A percentile compares a stretch with the other conserved stretches of the same genome.
These are phyloP conservation scores for Brasilioporus rufonigricans DNA, from an alignment of 768 basidiomycete genomes.

Conservation along the genomic window DNA sequence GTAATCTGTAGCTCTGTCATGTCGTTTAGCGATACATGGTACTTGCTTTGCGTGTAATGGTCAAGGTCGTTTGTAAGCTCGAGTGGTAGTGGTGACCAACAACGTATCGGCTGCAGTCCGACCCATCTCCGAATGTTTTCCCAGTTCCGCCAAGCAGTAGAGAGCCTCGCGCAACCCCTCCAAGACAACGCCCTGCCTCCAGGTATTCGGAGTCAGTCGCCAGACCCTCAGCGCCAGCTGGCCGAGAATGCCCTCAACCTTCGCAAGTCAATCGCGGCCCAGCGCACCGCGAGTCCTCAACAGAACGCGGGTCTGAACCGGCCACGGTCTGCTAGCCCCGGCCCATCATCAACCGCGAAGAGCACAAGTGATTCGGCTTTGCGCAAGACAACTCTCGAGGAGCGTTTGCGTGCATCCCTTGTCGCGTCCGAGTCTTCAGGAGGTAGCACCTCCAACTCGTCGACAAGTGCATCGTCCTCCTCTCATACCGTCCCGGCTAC, in stretches of 20 bases:
- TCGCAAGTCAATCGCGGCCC: conserved; percentile 58
- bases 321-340: conserved; percentile 24
- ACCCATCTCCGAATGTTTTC: conserved; percentile 58
- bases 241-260: conserved; percentile 64
- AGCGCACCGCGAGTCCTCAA: conserved; percentile 44
- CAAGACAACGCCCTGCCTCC: conserved; percentile 31
- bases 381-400: conserved; percentile 66
- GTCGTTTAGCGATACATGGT: neutral
- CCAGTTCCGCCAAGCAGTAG: conserved; percentile 70
- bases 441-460: conserved; percentile 39
- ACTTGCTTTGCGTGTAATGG: conserved; percentile 2
- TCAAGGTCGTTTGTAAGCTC: neutral
- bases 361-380: conserved; percentile 20
- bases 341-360: conserved; percentile 20
- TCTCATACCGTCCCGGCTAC: conserved; percentile 25
- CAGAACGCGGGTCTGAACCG: conserved; percentile 10
- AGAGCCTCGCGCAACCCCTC: conserved; percentile 54
- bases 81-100: neutral
- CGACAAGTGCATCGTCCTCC: conserved; percentile 42
- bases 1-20: conserved; percentile 12
- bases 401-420: conserved; percentile 67
- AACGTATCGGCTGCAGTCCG: neutral
- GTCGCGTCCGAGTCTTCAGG: conserved; percentile 55
- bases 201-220: conserved; percentile 38
- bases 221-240: conserved; percentile 37